Evolutionary conservation across 768 basidiomycete species (phyloP).

Genomic region (Collybia sordida): DNA sequence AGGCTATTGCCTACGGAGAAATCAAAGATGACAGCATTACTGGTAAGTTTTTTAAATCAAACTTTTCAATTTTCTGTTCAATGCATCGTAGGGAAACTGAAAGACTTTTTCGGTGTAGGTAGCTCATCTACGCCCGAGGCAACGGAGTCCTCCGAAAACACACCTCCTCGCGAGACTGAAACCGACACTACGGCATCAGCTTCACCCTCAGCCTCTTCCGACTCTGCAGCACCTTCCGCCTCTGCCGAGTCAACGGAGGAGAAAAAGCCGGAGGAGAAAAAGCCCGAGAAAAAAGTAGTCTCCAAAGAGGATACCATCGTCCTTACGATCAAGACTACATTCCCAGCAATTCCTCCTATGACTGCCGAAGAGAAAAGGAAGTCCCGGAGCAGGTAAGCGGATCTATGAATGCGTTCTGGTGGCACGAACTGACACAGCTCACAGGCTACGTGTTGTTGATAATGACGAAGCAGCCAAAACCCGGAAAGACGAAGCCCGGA

Average conservation of each 20-base stretch:
- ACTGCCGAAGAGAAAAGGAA: constrained; percentile 72
- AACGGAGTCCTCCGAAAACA: constrained; percentile 40
- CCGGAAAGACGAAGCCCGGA: constrained; percentile 86
- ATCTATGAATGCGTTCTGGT: not conserved
- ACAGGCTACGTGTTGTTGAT: constrained; percentile 79
- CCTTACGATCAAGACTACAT: constrained; percentile 61
- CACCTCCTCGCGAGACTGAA: constrained; percentile 39
- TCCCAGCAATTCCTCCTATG: constrained; percentile 74
- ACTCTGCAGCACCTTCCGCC: constrained; percentile 28
- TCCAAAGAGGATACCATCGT: constrained; percentile 64
- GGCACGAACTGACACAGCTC: not conserved
- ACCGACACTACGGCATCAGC: not conserved
- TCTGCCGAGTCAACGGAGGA: constrained; percentile 38
- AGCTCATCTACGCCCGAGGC: constrained; percentile 41
- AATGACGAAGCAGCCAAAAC: constrained; percentile 72
- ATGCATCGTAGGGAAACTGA: constrained; percentile 66
- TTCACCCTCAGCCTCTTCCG: constrained; percentile 26
- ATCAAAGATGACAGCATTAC: constrained; percentile 78
- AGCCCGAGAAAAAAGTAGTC: constrained; percentile 36
- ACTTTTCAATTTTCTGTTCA: constrained; percentile 4
- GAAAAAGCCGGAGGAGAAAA: constrained; percentile 36
- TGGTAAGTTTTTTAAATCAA: constrained; percentile 39
- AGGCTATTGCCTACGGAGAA: constrained; percentile 78
- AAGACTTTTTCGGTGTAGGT: constrained; percentile 78
- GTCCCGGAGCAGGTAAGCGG: constrained; percentile 68